These are phyloP conservation scores for Basipetospora sp. DNA, from an alignment of 2,329 filamentous ascomycete species.

Conservation along the genomic window DNA sequence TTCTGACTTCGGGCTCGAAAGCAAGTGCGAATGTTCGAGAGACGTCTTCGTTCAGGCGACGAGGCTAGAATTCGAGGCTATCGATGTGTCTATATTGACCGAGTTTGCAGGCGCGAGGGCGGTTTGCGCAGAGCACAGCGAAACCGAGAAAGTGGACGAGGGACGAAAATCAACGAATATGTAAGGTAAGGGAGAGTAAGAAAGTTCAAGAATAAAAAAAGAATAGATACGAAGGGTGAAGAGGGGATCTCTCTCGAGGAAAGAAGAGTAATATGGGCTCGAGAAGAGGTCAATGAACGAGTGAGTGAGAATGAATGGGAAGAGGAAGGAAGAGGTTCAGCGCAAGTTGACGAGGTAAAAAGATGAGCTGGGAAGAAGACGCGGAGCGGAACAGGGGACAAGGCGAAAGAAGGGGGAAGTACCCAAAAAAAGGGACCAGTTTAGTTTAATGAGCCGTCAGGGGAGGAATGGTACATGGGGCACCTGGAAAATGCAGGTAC, in stretches of 20 bases:
- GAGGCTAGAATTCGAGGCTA: too few relatives aligned
- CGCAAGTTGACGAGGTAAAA: conserved; percentile 1
- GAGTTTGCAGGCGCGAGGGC: too few relatives aligned
- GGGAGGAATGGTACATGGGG: conserved; percentile 4
- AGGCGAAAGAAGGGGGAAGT: conserved; percentile 5
- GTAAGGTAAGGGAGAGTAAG: conserved; percentile 1
- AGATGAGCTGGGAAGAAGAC: conserved; percentile 4
- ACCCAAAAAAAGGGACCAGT: conserved; percentile 14
- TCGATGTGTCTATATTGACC: too few relatives aligned
- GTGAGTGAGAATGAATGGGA: conserved; percentile 5
- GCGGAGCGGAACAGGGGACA: conserved; percentile 5
- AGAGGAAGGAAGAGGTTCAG: neutral
- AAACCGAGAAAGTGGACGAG: too few relatives aligned
- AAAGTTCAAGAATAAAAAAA: neutral
- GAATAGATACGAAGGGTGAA: conserved; percentile 3
- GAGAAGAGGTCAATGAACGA: conserved; percentile 6
- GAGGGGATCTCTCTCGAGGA: conserved; percentile 7
- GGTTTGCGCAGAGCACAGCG: neutral
- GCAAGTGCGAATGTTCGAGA: too few relatives aligned
- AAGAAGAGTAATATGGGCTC: conserved; percentile 8
- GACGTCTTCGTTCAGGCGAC: too few relatives aligned
- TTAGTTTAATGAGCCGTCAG: conserved; percentile 20
- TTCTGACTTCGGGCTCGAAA: too few relatives aligned
- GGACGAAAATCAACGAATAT: neutral
- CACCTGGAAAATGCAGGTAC: conserved; percentile 5